These are phyloP conservation scores for Xylariomycetidae sp. DNA, from an alignment of 2,329 filamentous ascomycete genomes.

Conservation along the genomic window DNA sequence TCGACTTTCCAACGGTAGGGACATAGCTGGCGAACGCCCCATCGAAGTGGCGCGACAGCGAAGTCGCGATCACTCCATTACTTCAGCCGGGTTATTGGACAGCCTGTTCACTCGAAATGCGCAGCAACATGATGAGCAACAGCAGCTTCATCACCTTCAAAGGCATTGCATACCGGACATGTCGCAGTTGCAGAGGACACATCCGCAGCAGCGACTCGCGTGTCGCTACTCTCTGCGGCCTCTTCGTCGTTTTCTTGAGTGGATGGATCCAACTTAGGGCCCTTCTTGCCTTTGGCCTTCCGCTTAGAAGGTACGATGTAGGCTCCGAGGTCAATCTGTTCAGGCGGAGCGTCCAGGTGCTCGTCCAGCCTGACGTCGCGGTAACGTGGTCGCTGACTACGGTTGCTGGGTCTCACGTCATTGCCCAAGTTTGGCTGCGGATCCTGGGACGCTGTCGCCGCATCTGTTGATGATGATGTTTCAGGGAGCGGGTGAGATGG, in stretches of 20 bases:
- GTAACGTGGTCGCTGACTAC: conserved; percentile 20
- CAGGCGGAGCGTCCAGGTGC: conserved; percentile 31
- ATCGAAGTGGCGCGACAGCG: not conserved
- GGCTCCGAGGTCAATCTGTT: conserved; percentile 45
- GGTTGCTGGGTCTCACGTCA: conserved; percentile 12
- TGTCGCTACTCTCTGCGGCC: conserved; percentile 2
- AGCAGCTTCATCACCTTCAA: conserved; percentile 64
- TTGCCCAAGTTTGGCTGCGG: conserved; percentile 4
- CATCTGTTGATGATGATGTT: conserved; percentile 10
- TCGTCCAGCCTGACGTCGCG: conserved; percentile 31
- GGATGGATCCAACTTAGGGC: conserved; percentile 9
- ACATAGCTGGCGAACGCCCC: conserved; percentile 10
- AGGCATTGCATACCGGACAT: conserved; percentile 63
- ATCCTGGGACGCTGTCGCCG: conserved; percentile 1
- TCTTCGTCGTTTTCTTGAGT: not conserved
- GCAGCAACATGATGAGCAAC: conserved; percentile 62
- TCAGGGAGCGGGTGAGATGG: conserved; percentile 4
- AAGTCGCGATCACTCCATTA: not conserved
- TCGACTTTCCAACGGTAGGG: too few species aligned
- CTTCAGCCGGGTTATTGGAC: too few species aligned
- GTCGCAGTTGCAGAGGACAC: conserved; percentile 28
- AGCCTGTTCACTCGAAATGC: conserved; percentile 46
- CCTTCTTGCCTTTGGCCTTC: conserved; percentile 24
- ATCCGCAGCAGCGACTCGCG: conserved; percentile 9
- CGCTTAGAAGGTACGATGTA: conserved; percentile 39